Conservation (phyloP, 352 stramenopile genomes). For the Paralagenidium karlingii region DNA sequence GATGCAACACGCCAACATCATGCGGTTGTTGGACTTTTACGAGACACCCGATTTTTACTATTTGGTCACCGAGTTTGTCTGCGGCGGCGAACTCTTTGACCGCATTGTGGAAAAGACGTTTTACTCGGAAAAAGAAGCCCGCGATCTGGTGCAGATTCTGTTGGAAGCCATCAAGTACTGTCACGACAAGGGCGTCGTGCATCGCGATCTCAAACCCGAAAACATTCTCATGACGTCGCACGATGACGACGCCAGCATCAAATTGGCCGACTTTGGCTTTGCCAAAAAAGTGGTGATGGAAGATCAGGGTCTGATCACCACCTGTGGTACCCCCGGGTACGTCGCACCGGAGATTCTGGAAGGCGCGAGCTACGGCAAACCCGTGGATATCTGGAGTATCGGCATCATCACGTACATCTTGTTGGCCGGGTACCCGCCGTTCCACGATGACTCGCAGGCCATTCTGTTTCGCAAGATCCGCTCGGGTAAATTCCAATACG, state of each 20-base stretch:
- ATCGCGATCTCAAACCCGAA: conserved; percentile 75
- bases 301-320: conserved; percentile 45
- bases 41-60: conserved; percentile 82
- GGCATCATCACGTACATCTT: conserved; percentile 87
- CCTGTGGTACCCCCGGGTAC: conserved; percentile 67
- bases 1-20: conserved; percentile 85
- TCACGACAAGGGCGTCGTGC: conserved; percentile 78
- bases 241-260: conserved; percentile 81
- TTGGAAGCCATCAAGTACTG: conserved; percentile 77
- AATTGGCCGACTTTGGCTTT: conserved; percentile 90
- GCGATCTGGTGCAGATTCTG: conserved; percentile 71
- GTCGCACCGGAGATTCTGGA: conserved; percentile 78
- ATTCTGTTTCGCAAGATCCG: conserved; percentile 85
- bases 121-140: conserved; percentile 80
- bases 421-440: conserved; percentile 69
- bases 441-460: conserved; percentile 91
- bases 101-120: conserved; percentile 82
- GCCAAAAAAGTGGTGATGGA: conserved; percentile 74
- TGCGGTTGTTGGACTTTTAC: conserved; percentile 86
- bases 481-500: conserved; percentile 79
- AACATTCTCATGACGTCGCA: conserved; percentile 79
- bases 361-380: conserved; percentile 65
- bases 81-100: conserved; percentile 82
- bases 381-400: conserved; percentile 80
- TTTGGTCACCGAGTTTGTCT: conserved; percentile 80